Conservation (phyloP, 345 rosid species). For the Ricinus communis region DNA sequence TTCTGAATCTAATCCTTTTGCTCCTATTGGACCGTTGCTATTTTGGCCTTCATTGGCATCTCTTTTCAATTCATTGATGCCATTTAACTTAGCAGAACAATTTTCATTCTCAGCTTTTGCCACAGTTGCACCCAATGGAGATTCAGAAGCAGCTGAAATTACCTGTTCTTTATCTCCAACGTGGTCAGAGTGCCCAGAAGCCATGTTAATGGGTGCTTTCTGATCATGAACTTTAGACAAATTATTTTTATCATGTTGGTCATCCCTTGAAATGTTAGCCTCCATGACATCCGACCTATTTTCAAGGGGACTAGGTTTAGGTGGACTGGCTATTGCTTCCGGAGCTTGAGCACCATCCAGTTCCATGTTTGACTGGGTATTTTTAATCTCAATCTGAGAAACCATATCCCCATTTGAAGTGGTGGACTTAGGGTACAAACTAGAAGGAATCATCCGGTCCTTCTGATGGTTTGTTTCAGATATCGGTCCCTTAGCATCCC, state of each 20-base stretch:
- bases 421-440: constrained; percentile 41
- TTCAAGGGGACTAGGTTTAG: constrained; percentile 38
- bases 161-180: constrained; percentile 43
- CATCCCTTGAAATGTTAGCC: constrained; percentile 37
- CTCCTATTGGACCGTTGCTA: constrained; percentile 36
- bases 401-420: constrained; percentile 58
- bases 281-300: constrained; percentile 39
- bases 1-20: constrained; percentile 58
- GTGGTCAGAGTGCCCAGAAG: constrained; percentile 42
- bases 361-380: constrained; percentile 43
- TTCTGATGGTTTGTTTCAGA: constrained; percentile 61
- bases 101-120: constrained; percentile 38
- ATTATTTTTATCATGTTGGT: constrained; percentile 18
- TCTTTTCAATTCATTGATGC: constrained; percentile 37
- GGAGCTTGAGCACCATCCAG: constrained; percentile 45
- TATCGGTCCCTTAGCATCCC: constrained; percentile 51
- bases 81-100: constrained; percentile 41
- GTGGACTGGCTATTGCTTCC: constrained; percentile 34
- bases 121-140: constrained; percentile 37
- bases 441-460: constrained; percentile 50
- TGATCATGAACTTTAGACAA: constrained; percentile 33
- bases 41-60: constrained; percentile 46
- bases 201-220: constrained; percentile 31
- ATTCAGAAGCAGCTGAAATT: constrained; percentile 41
- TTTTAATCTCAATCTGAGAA: constrained; percentile 45